A percentile compares a stretch with the other conserved stretches of the same genome.
phyloP scores from a whole-genome alignment of 2,329 filamentous ascomycete species.

The Aspergillus ruber region DNA sequence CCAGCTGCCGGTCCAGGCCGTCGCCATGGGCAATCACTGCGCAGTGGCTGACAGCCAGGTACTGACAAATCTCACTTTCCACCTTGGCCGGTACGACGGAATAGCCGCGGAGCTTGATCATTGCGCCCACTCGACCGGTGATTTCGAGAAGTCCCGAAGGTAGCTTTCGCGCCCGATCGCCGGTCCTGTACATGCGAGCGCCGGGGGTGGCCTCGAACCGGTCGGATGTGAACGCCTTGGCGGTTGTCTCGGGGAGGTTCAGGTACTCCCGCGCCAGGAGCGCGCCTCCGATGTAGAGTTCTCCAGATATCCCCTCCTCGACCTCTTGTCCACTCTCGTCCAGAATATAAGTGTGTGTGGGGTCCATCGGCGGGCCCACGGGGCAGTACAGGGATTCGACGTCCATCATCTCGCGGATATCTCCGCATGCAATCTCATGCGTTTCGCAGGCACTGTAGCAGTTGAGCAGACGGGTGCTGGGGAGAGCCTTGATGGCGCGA shows the following conservation, averaged over 20 bases:
- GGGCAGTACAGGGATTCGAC: constrained; percentile 63
- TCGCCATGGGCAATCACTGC: constrained; percentile 70
- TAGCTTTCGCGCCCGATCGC: constrained; percentile 62
- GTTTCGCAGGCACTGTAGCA: constrained; percentile 80
- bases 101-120: constrained; percentile 77
- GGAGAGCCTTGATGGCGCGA: constrained; percentile 60
- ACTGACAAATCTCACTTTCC: constrained; percentile 63
- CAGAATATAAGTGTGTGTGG: constrained; percentile 64
- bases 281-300: constrained; percentile 69
- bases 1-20: constrained; percentile 66
- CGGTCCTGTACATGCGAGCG: constrained; percentile 67
- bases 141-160: constrained; percentile 66
- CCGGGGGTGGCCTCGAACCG: constrained; percentile 55
- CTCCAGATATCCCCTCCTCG: constrained; percentile 57
- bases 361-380: constrained; percentile 64
- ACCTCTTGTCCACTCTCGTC: constrained; percentile 63
- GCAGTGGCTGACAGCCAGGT: constrained; percentile 65
- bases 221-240: constrained; percentile 63
- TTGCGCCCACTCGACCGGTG: constrained; percentile 66
- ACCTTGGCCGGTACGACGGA: constrained; percentile 72
- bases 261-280: constrained; percentile 71
- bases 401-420: constrained; percentile 62
- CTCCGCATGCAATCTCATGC: constrained; percentile 71
- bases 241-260: constrained; percentile 71
- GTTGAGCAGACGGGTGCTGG: constrained; percentile 64